These are phyloP conservation scores for Nephelium lappaceum DNA, from an alignment of 345 rosid genomes.

Conservation along the genomic window DNA sequence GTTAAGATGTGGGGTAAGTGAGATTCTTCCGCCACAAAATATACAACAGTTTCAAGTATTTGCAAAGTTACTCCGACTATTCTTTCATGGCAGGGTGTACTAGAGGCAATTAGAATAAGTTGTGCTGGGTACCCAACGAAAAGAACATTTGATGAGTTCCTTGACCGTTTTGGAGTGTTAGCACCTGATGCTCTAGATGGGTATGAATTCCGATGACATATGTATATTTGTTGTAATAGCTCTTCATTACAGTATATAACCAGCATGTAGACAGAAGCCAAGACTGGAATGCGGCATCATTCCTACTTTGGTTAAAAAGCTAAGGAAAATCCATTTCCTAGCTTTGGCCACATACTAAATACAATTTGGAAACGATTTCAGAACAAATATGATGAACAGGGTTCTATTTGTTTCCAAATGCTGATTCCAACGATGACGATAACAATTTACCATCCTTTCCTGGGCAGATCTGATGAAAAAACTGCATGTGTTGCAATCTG, in stretches of 20 bases:
- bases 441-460: background rate
- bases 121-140: constrained; percentile 89
- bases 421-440: background rate
- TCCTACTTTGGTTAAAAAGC: background rate
- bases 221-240: background rate
- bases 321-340: background rate
- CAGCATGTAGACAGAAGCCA: background rate
- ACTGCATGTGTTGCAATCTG: constrained; percentile 53
- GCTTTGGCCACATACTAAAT: background rate
- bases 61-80: background rate
- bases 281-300: constrained; percentile 5
- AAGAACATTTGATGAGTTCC: constrained; percentile 75
- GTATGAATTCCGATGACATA: constrained; percentile 28
- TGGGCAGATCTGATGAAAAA: constrained; percentile 59
- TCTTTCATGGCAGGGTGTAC: constrained; percentile 41
- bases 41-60: constrained; percentile 6
- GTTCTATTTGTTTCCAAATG: background rate
- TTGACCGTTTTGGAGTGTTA: constrained; percentile 79
- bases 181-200: constrained; percentile 66
- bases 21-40: constrained; percentile 1
- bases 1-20: constrained; percentile 66
- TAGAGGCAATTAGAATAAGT: constrained; percentile 83
- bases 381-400: background rate
- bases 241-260: background rate
- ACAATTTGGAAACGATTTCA: background rate